Evolutionary conservation across 164 flowering plant species (phyloP).

Genomic region (Vitis rotundifolia): DNA sequence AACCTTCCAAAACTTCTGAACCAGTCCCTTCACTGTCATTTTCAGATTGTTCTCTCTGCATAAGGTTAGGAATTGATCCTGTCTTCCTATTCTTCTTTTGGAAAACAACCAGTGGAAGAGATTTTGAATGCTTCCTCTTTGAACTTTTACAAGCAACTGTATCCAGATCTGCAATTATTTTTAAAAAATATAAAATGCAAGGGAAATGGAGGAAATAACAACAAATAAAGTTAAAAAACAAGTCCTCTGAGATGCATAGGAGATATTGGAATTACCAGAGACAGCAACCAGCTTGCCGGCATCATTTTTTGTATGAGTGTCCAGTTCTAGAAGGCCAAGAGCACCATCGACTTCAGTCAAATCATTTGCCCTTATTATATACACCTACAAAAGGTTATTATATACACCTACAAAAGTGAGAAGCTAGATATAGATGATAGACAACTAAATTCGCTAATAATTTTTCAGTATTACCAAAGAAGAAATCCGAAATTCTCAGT

Average conservation of each 20-base stretch:
- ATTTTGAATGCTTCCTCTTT: conserved; percentile 25
- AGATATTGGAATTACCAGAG: conserved; percentile 1
- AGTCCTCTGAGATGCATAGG: not conserved
- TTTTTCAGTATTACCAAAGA: no score
- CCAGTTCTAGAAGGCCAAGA: conserved; percentile 41
- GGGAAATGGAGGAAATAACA: not conserved
- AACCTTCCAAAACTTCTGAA: conserved; percentile 32
- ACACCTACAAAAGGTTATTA: conserved; percentile 45
- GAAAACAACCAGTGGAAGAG: conserved; percentile 20
- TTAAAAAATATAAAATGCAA: not conserved
- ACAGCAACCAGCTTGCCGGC: conserved; percentile 28
- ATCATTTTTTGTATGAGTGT: conserved; percentile 16
- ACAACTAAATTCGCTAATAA: no score
- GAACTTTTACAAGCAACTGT: not conserved
- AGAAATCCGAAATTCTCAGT: no score
- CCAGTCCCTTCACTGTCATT: conserved; percentile 32
- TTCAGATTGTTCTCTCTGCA: conserved; percentile 30
- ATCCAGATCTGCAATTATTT: conserved; percentile 5
- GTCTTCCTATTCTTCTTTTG: conserved; percentile 13
- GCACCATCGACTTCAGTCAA: conserved; percentile 50
- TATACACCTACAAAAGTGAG: conserved; percentile 38
- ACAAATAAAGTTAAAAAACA: not conserved
- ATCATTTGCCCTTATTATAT: conserved; percentile 42
- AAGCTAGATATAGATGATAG: no score
- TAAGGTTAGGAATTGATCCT: conserved; percentile 3